phyloP scores from a whole-genome alignment of 768 basidiomycete species.

The Pleurotus giganteus region DNA sequence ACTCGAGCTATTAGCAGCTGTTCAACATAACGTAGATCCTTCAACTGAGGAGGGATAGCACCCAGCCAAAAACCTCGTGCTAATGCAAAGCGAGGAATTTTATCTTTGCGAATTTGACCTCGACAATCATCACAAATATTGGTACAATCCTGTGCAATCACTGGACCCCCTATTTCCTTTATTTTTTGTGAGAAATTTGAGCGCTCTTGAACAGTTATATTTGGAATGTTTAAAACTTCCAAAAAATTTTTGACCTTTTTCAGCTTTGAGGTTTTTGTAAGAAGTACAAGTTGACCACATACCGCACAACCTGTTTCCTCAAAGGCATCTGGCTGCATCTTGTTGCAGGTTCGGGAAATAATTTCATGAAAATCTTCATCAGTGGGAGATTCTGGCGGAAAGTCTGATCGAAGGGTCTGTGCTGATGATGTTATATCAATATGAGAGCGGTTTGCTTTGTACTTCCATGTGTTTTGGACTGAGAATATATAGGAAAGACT shows the following conservation, averaged over 20 bases:
- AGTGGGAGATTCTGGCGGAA: too few relatives aligned
- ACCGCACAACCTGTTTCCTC: not conserved
- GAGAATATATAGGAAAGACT: not conserved
- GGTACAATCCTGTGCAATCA: not conserved
- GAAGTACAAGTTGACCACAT: too few relatives aligned
- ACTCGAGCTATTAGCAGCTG: slow-evolving; percentile 15
- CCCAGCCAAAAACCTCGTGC: slow-evolving; percentile 32
- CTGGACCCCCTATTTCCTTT: not conserved
- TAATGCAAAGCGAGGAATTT: slow-evolving; percentile 16
- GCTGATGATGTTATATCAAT: not conserved
- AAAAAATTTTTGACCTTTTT: not conserved
- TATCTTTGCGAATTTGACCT: slow-evolving; percentile 1
- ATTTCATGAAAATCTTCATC: too few relatives aligned
- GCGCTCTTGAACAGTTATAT: not conserved
- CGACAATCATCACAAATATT: slow-evolving; percentile 9
- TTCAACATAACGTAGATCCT: slow-evolving; percentile 21
- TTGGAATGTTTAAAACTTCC: not conserved
- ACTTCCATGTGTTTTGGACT: not conserved
- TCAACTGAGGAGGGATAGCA: slow-evolving; percentile 21
- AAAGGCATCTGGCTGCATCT: not conserved
- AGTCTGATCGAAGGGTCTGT: not conserved
- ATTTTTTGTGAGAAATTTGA: not conserved
- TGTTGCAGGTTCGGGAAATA: not conserved
- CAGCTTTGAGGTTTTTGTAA: not conserved
- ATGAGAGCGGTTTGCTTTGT: not conserved